These are phyloP conservation scores for Schizopora paradoxa DNA, from an alignment of 1,284 basidiomycete genomes.

Conservation along the genomic window DNA sequence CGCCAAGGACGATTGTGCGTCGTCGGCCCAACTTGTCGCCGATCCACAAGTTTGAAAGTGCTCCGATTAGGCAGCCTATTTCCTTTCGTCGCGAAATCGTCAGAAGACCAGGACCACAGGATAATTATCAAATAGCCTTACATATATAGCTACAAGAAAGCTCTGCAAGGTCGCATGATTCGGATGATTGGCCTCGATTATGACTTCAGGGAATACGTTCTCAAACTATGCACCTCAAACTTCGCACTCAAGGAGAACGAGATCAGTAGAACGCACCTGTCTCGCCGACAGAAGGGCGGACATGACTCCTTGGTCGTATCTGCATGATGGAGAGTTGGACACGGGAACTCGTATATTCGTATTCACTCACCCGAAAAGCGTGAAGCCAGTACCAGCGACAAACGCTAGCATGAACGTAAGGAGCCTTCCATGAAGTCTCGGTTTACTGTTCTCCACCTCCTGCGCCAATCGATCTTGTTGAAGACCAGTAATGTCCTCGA, in stretches of 20 bases:
- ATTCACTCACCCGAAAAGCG: conserved; percentile 46
- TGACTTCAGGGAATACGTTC: conserved; percentile 44
- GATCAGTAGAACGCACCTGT: conserved; percentile 30
- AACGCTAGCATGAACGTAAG: conserved; percentile 45
- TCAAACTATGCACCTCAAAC: conserved; percentile 36
- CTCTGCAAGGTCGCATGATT: conserved; percentile 51
- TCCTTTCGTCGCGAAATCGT: conserved; percentile 30
- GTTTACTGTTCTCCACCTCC: conserved; percentile 22
- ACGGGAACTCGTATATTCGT: not conserved
- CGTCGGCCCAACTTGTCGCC: conserved; percentile 50
- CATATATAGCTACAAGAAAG: conserved; percentile 50
- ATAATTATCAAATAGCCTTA: conserved; percentile 25
- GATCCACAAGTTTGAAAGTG: conserved; percentile 48
- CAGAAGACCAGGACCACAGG: not conserved
- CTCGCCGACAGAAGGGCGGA: conserved; percentile 49
- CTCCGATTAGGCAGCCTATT: conserved; percentile 48
- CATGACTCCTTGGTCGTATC: conserved; percentile 66
- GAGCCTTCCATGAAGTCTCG: conserved; percentile 35
- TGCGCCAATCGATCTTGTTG: conserved; percentile 3
- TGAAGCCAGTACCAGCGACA: conserved; percentile 51
- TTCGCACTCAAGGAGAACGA: not conserved
- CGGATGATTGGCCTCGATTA: conserved; percentile 29
- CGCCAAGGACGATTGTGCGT: conserved; percentile 47
- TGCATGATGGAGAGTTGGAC: conserved; percentile 19
- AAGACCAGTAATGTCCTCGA: conserved; percentile 14